These are phyloP conservation scores for Tetrapisispora namnaoensis DNA, from an alignment of 805 yeast species.

Conservation along the genomic window DNA sequence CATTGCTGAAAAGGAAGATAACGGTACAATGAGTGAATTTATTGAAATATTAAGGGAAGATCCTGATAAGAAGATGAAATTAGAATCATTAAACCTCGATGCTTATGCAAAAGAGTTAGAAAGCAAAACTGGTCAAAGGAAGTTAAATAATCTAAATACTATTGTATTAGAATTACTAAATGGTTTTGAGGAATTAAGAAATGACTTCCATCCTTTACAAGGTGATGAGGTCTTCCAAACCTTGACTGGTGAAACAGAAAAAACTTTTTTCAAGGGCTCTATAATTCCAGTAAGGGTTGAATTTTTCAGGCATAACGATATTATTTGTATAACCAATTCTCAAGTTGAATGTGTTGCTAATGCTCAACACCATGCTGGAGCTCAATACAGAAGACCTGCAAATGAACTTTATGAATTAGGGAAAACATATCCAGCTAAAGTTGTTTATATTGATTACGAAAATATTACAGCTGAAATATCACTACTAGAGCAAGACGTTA, in stretches of 20 bases:
- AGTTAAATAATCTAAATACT: constrained; percentile 27
- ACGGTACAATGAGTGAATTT: constrained; percentile 32
- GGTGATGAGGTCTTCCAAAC: constrained; percentile 72
- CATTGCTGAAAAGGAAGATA: constrained; percentile 45
- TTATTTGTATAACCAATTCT: constrained; percentile 42
- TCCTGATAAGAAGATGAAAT: constrained; percentile 64
- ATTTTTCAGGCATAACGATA: constrained; percentile 34
- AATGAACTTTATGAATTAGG: constrained; percentile 44
- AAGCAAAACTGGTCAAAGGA: constrained; percentile 33
- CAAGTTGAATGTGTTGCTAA: constrained; percentile 53
- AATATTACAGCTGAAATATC: constrained; percentile 66
- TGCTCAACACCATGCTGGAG: constrained; percentile 37
- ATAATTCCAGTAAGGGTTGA: constrained; percentile 70
- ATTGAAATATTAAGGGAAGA: constrained; percentile 47
- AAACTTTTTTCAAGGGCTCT: constrained; percentile 55
- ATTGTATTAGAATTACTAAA: constrained; percentile 61
- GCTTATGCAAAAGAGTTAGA: constrained; percentile 88
- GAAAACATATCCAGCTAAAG: constrained; percentile 80
- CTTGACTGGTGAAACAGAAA: constrained; percentile 78
- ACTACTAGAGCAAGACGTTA: constrained; percentile 55
- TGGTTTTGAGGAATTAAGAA: constrained; percentile 80
- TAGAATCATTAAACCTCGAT: constrained; percentile 79
- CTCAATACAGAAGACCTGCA: constrained; percentile 38
- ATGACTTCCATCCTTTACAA: constrained; percentile 53
- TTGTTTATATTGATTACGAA: constrained; percentile 62